A percentile compares a stretch with the other conserved stretches of the same genome.
Conservation (phyloP, 805 yeast genomes). For the Candida silvatica region DNA sequence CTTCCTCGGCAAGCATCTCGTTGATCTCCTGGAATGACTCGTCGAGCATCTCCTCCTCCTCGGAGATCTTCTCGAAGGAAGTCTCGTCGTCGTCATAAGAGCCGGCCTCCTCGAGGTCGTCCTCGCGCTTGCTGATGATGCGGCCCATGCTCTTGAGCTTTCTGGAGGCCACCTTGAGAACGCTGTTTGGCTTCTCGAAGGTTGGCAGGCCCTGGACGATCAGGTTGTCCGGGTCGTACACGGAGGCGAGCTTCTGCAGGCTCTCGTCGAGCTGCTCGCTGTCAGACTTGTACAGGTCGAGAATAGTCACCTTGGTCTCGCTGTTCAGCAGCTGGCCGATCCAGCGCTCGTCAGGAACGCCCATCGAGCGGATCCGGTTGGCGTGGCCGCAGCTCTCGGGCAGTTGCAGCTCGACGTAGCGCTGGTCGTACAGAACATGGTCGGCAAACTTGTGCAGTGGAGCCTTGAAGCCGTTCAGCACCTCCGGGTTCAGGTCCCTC, state of each 20-base stretch:
- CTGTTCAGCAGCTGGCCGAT: conserved; percentile 1
- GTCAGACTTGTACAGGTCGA: conserved; percentile 4
- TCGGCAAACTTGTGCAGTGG: conserved; percentile 9
- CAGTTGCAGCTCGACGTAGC: not conserved
- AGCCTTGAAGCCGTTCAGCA: conserved; percentile 5
- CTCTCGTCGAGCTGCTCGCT: conserved; percentile 8
- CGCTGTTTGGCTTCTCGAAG: conserved; percentile 8
- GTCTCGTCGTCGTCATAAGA: conserved; percentile 9
- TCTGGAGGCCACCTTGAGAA: conserved; percentile 11
- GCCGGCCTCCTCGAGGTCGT: conserved; percentile 2
- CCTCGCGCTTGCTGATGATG: not conserved
- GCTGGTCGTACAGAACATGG: conserved; percentile 16
- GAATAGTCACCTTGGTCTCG: conserved; percentile 4
- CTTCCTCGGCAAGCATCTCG: conserved; percentile 18
- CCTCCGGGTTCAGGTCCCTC: conserved; percentile 8
- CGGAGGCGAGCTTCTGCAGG: conserved; percentile 9
- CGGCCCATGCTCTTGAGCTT: conserved; percentile 6
- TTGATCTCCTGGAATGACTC: conserved; percentile 24
- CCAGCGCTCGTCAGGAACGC: not conserved
- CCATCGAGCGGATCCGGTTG: not conserved
- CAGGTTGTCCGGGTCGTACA: conserved; percentile 9
- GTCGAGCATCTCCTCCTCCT: conserved; percentile 19
- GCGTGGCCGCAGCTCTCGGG: conserved; percentile 1
- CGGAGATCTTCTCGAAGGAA: conserved; percentile 17
- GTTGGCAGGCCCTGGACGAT: conserved; percentile 27